Base-by-base conservation (phyloP, 345 rosid genomes). In the Populus nigra region DNA sequence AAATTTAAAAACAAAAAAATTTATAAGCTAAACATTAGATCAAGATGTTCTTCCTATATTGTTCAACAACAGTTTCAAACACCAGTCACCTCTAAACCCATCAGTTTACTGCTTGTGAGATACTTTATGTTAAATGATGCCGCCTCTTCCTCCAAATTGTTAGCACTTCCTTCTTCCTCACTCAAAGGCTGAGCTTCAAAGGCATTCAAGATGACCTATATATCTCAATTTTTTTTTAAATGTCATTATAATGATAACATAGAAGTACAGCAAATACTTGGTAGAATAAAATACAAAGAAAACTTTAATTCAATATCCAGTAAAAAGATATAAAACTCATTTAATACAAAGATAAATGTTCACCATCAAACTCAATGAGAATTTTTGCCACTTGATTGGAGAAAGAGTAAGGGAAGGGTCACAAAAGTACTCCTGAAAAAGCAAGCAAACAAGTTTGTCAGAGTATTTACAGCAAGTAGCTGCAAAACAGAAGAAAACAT, bases 141-240 rank as follows among this genome's bases (percentile, higher is more conserved):
- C 45, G 95, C 94, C 83, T 92, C 98, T 83, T 92, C 98, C 92
- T 93, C 98, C 89, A 96, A 87, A 82, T 86, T 87, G 79, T 91
- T 93, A 79, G 94, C 94, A 84, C 90, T 85, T 71, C 99, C 99
- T 77, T 90, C 99, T 87, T 96, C 99, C 80, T 93, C 99, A 72
- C 92, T 96, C 83, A 96, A 90, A 68, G 97, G 99, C 81, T 96
- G 99, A 55, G 98, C 95, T 59, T 96, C 97, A 77, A 96, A 96
- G 79, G 99, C 90, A 80, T 86, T 89, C 86, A 96, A 75, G 73
- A 96, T 98, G 78, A 89, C 95, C 99, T 96, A 82, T 33, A 85
- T 50, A 86, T 77, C 76, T 83, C 79, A 71, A 68, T 74, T 65
- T 72, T 72, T 39, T 29, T 29, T 29, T 29, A 68, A 15, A 53